These are phyloP conservation scores for Penicillium bovifimosum DNA, from an alignment of 495 filamentous ascomycete species.

Conservation along the genomic window DNA sequence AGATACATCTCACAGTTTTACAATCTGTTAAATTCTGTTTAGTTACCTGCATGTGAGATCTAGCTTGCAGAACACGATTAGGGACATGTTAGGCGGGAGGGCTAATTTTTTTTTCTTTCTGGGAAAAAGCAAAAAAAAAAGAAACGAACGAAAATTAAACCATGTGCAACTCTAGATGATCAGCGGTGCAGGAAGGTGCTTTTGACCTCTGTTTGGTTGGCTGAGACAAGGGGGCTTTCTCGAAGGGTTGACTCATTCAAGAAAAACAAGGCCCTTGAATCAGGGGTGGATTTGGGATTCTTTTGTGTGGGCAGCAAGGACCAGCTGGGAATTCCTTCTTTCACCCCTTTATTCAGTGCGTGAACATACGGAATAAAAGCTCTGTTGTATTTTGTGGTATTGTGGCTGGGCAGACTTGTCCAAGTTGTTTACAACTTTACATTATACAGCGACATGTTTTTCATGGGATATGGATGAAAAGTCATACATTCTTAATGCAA, in stretches of 20 bases:
- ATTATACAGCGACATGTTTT: not conserved
- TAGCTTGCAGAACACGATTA: not conserved
- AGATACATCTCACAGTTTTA: not conserved
- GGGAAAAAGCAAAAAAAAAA: not conserved
- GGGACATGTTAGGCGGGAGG: not conserved
- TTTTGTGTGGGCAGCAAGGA: conserved; percentile 20
- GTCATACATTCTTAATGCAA: not conserved
- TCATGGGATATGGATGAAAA: not conserved
- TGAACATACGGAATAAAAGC: conserved; percentile 21
- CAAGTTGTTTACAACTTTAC: not conserved
- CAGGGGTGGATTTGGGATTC: conserved; percentile 18
- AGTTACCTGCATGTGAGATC: conserved; percentile 10
- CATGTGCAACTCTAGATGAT: conserved; percentile 28
- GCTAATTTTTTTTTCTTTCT: not conserved
- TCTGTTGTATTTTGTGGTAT: conserved; percentile 4
- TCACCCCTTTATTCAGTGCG: conserved; percentile 27
- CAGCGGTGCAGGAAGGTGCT: conserved; percentile 21
- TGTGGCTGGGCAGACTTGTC: not conserved
- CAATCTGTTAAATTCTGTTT: no score
- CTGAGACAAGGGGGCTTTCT: conserved; percentile 17
- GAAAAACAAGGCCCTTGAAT: conserved; percentile 15
- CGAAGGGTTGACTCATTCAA: conserved; percentile 23
- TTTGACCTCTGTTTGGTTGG: conserved; percentile 10
- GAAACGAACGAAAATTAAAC: conserved; percentile 12
- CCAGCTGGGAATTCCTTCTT: conserved; percentile 5